Conservation (phyloP, 23 red algal genomes). For the Gracilariopsis chorda region DNA sequence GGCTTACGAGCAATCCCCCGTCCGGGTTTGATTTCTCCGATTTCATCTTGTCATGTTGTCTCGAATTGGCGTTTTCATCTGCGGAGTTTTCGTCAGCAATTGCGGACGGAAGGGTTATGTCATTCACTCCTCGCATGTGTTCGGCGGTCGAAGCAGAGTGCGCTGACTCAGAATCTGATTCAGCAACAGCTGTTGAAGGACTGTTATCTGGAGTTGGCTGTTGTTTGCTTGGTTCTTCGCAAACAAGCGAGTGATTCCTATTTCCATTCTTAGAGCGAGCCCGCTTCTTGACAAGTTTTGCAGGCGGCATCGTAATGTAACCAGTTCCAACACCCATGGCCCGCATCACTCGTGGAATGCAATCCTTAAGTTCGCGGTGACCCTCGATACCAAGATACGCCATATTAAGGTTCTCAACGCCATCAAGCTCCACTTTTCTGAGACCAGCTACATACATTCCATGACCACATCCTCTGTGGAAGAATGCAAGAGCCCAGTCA, state of each 20-base stretch:
- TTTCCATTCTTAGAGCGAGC: constrained; percentile 15
- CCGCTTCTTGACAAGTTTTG: constrained; percentile 33
- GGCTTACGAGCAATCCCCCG: background rate
- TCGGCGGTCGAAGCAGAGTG: no score
- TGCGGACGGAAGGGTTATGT: background rate
- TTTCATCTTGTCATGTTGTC: background rate
- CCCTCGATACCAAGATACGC: constrained; percentile 76
- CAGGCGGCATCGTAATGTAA: constrained; percentile 87
- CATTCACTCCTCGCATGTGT: no score
- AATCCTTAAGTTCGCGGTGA: constrained; percentile 85
- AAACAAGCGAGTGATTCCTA: constrained; percentile 24
- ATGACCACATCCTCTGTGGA: constrained; percentile 87
- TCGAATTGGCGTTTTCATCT: background rate
- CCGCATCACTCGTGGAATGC: constrained; percentile 68
- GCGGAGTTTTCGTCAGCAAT: background rate
- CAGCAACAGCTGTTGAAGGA: background rate
- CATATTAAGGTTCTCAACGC: constrained; percentile 96
- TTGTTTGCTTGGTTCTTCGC: constrained; percentile 17
- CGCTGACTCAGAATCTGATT: background rate
- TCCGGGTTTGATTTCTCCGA: background rate
- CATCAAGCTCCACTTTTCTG: constrained; percentile 37
- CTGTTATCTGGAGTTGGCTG: background rate
- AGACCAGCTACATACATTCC: constrained; percentile 77
- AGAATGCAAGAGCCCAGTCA: constrained; percentile 97
- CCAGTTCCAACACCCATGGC: constrained; percentile 87